Conservation (phyloP, 345 rosid species). For the Rhizophora mangle region DNA sequence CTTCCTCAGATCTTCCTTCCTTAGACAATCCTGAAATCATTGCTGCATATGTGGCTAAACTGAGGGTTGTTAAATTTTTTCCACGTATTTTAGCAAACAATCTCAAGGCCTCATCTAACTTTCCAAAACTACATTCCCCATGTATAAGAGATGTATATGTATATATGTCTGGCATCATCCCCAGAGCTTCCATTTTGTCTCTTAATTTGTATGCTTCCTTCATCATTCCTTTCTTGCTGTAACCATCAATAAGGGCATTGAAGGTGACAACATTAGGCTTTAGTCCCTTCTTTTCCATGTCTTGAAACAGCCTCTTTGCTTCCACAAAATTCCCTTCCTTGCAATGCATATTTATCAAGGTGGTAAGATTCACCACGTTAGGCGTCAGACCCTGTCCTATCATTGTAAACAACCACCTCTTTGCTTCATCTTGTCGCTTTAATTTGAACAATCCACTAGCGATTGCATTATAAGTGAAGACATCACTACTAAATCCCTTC, state of each 20-base stretch:
- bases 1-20: conserved; percentile 77
- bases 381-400: conserved; percentile 44
- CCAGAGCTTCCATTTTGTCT: conserved; percentile 51
- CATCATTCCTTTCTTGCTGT: conserved; percentile 59
- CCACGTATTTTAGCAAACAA: conserved; percentile 52
- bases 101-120: conserved; percentile 59
- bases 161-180: conserved; percentile 50
- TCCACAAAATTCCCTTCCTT: conserved; percentile 78
- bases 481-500: conserved; percentile 68
- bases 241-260: conserved; percentile 67
- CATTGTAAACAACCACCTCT: conserved; percentile 56
- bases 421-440: conserved; percentile 64
- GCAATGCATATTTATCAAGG: conserved; percentile 66
- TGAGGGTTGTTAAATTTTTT: conserved; percentile 45
- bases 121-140: conserved; percentile 65
- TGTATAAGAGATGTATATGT: conserved; percentile 77
- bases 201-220: conserved; percentile 59
- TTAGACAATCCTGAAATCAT: conserved; percentile 70
- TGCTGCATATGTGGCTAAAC: conserved; percentile 53
- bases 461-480: conserved; percentile 50
- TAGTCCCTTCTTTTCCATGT: conserved; percentile 54
- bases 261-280: conserved; percentile 53
- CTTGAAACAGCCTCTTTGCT: conserved; percentile 59
- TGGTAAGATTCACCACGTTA: conserved; percentile 60
- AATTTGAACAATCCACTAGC: conserved; percentile 58